Evolutionary conservation across 2,329 filamentous ascomycete species (phyloP), one percentile per base, ranked within the genome.

Genomic region (Mycosphaerella sp.): DNA sequence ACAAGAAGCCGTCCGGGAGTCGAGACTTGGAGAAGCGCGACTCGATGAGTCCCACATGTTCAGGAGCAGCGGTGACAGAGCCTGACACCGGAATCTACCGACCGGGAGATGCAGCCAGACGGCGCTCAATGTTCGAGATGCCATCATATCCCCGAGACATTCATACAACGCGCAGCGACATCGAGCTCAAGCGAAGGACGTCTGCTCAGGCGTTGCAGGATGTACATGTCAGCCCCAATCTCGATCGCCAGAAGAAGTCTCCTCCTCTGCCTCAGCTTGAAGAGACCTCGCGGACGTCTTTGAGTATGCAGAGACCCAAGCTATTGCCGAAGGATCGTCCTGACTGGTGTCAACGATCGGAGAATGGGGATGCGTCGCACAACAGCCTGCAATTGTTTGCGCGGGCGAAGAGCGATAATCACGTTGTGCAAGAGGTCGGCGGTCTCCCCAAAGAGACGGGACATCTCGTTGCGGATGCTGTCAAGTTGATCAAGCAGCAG

Each of bases 381-480:
- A 27, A 50, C 3, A 37, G 52, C 28, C 35, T 52, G 2, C 44
- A 49, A 21, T 32, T 52, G 21, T 57, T 54, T 28, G 37, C 18
- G 9, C 41, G 40, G 40, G 37, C 25, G 27, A 52, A 37, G 30
- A 45, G 6, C 16, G 36, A 35, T 21, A 17, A 49, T 18, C 32
- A n/a, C 14, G 35, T 13, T 9, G 34, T n/a, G 32, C 41, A 14
- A 28, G 34, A 16, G 18, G 34, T n/a, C n/a, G 46, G 5, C 16
- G 27, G 25, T 28, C 13, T 13, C 27, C 21, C 10, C 17, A 25
- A 25, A 25, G 27, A 42, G 10, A 49, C 30, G 8, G 52, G 34
- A 34, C 55, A 56, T 47, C 37, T 63, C 25, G 59, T 63, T 30
- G 56, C 55, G 8, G 61, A 63, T 50, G 61, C 61, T 25, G 61